Evolutionary conservation across 1,284 basidiomycete genomes (phyloP).

Genomic region (Moesziomyces sp.): DNA sequence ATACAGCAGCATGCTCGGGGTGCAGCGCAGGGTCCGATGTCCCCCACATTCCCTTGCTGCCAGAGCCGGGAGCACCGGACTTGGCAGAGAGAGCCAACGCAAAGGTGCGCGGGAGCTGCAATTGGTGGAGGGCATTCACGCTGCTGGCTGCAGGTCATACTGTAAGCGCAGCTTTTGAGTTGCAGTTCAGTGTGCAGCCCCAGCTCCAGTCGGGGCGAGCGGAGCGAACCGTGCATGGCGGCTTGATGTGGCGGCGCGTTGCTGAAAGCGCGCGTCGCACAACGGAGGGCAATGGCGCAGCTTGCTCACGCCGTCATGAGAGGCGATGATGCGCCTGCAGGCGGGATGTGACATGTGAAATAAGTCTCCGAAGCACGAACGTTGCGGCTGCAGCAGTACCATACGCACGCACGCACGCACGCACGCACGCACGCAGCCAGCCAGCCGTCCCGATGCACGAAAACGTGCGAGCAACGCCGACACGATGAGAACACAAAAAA

Average conservation of each 20-base stretch:
- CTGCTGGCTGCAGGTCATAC: too few species aligned
- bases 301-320: too few species aligned
- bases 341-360: neutral
- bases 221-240: neutral
- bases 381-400: neutral
- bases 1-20: neutral
- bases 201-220: neutral
- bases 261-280: neutral
- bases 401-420: too few species aligned
- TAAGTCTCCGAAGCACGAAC: neutral
- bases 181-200: too few species aligned
- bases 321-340: neutral
- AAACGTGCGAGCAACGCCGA: too few species aligned
- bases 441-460: too few species aligned
- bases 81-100: too few species aligned
- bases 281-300: neutral
- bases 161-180: neutral
- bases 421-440: too few species aligned
- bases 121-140: too few species aligned
- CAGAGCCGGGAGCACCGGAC: neutral
- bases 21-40: neutral
- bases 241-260: neutral
- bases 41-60: slow-evolving; percentile 4
- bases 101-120: too few species aligned
- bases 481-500: too few species aligned